Base-by-base conservation (phyloP, 1,284 basidiomycete species). In the Xerocomus amazonicus region DNA sequence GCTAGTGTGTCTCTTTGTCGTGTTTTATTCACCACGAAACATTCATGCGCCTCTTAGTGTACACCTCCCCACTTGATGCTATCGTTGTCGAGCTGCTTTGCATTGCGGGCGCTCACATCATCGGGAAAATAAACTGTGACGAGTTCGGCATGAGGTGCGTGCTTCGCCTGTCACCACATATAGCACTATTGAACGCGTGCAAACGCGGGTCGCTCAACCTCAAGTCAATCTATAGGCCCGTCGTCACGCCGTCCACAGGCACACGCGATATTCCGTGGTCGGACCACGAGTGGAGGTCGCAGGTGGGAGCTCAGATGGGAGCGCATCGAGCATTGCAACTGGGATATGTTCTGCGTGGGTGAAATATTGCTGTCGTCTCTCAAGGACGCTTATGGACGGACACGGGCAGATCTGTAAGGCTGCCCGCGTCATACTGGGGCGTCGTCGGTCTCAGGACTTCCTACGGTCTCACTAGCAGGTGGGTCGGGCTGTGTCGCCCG, bases 131-230 rank as follows among this genome's bases (percentile, higher is more conserved):
- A 0, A 97, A 97, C 65, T 94, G 93, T 69, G 96, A 99, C 66
- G 96, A 98, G 68, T 99, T 99, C 69, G 95, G 95, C 0, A 99
- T 99, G 96, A 96, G 96, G 87, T 93, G 54, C 16, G 75, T 67
- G 43, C 23, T 43, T 32, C 48, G 31, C 50, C 31, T 36, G 4
- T n/a, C 16, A 10, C 35, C 4, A 10, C 7, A 23, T 19, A 8
- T 3, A n/a, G 17, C 16, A 16, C n/a, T 4, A 23, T 49, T 44
- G 31, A 60, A 9, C 12, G 12, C 12, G 3, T 27, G 2, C 9
- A 12, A 36, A 27, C 12, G 29, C 55, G 92, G 90, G 7, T 93
- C 90, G 4, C 66, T 87, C 54, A 92, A 90, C 58, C 62, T 75
- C 2, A 76, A 92, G 61, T 83, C 87, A 0, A 60, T 77, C 2